These are phyloP conservation scores for Mentha longifolia DNA, from an alignment of 257 asterid genomes.

Conservation along the genomic window DNA sequence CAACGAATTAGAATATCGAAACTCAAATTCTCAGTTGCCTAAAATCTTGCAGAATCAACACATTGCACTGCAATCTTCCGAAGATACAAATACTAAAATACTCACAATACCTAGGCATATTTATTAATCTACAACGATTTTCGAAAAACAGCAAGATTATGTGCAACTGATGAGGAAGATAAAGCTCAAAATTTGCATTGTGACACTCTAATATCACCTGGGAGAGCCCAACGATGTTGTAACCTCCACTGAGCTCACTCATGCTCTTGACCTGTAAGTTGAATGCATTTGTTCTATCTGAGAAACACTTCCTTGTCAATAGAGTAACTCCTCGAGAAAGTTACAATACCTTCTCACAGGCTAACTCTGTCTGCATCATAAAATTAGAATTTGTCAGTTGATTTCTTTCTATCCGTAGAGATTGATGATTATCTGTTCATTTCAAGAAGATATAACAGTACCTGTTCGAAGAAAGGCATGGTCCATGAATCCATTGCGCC, in stretches of 20 bases:
- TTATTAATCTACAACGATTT: not conserved
- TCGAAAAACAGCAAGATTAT: not conserved
- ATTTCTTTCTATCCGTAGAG: not conserved
- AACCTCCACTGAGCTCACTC: conserved; percentile 75
- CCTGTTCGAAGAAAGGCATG: conserved; percentile 77
- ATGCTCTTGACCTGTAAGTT: conserved; percentile 70
- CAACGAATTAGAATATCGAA: too few species aligned
- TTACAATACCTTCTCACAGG: conserved; percentile 79
- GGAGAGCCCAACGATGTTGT: conserved; percentile 75
- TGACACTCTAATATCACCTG: conserved; percentile 55
- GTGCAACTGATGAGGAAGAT: conserved; percentile 23
- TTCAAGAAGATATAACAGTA: conserved; percentile 25
- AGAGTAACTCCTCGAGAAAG: conserved; percentile 32
- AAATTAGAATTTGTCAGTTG: conserved; percentile 19
- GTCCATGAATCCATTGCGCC: conserved; percentile 94
- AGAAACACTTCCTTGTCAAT: conserved; percentile 36
- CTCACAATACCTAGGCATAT: too few species aligned
- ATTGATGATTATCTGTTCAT: conserved; percentile 10
- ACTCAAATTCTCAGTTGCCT: too few species aligned
- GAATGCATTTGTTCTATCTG: conserved; percentile 30
- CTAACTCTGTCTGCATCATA: conserved; percentile 60
- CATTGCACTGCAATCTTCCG: too few species aligned
- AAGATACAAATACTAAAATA: too few species aligned
- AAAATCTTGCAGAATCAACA: too few species aligned
- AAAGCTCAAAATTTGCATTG: conserved; percentile 4